A percentile compares a stretch with the other conserved stretches of the same genome.
Evolutionary conservation across 2,329 filamentous ascomycete genomes (phyloP).

Genomic region (Myriosclerotinia duriaeana): DNA sequence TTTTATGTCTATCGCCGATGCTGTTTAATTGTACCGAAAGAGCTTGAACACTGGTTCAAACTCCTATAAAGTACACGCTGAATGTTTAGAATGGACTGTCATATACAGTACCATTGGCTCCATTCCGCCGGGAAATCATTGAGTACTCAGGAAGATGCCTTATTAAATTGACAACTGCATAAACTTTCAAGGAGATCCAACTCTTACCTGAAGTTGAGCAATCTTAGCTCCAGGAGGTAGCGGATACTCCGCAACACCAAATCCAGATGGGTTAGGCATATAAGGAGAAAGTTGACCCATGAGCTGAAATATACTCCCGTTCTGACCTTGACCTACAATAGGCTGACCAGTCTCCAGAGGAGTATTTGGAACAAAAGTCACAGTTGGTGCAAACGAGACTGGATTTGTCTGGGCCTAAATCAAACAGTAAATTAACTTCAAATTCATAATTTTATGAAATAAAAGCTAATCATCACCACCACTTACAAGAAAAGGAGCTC

Average conservation of each 20-base stretch:
- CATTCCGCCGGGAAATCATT: not conserved
- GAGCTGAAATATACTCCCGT: slow-evolving; percentile 67
- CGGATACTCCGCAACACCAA: slow-evolving; percentile 71
- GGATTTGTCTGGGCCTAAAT: slow-evolving; percentile 61
- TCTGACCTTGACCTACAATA: slow-evolving; percentile 58
- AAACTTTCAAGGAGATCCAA: not conserved
- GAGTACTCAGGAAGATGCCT: not conserved
- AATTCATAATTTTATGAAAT: not conserved
- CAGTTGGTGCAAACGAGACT: slow-evolving; percentile 58
- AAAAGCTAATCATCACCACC: too few species aligned
- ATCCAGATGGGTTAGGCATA: slow-evolving; percentile 64
- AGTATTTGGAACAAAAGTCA: slow-evolving; percentile 64
- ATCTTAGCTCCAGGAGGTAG: slow-evolving; percentile 66
- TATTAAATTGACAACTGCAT: not conserved
- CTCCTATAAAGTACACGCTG: not conserved
- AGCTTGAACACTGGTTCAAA: not conserved
- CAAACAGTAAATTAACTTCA: not conserved
- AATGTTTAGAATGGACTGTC: not conserved
- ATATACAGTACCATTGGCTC: not conserved
- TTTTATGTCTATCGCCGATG: not conserved
- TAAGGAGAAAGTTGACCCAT: slow-evolving; percentile 72
- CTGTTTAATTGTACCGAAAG: not conserved
- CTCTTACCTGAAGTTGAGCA: slow-evolving; percentile 57
- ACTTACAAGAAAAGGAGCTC: slow-evolving; percentile 58
- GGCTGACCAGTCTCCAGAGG: slow-evolving; percentile 71